A percentile compares a stretch with the other conserved stretches of the same genome.
Conservation (phyloP, 2,329 filamentous ascomycete genomes). For the Orbilia ellipsospora region DNA sequence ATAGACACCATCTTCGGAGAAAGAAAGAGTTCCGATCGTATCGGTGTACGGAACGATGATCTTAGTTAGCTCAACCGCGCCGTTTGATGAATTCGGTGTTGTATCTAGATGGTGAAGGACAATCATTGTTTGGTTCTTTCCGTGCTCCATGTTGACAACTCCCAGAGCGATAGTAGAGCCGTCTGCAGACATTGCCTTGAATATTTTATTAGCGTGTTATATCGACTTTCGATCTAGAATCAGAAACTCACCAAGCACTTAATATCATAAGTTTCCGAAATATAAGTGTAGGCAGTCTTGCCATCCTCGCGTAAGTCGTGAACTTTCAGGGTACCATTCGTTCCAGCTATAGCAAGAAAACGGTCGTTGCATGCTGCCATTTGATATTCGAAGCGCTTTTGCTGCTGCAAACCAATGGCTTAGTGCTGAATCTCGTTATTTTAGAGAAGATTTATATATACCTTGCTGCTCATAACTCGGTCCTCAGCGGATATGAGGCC, state of each 20-base stretch:
- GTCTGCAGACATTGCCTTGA: conserved; percentile 49
- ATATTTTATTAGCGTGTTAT: conserved; percentile 13
- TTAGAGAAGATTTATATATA: neutral
- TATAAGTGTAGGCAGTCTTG: conserved; percentile 48
- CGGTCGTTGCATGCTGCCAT: conserved; percentile 47
- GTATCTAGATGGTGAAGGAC: conserved; percentile 53
- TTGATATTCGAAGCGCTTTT: conserved; percentile 52
- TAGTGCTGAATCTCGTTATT: neutral
- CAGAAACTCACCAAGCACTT: conserved; percentile 47
- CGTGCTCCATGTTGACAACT: conserved; percentile 54
- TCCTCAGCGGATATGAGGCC: conserved; percentile 46
- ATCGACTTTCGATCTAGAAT: neutral
- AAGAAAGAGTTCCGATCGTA: conserved; percentile 43
- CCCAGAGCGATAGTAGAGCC: conserved; percentile 47
- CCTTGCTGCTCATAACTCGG: conserved; percentile 52
- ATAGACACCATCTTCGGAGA: conserved; percentile 52
- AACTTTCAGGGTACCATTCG: conserved; percentile 50
- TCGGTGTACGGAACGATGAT: conserved; percentile 50
- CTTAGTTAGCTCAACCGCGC: conserved; percentile 36
- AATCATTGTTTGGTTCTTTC: conserved; percentile 54
- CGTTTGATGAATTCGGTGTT: conserved; percentile 26
- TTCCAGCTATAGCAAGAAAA: conserved; percentile 52
- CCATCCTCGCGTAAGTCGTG: conserved; percentile 50
- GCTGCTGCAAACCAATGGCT: conserved; percentile 23
- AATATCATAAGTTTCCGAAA: conserved; percentile 55